A percentile compares a stretch with the other conserved stretches of the same genome.
Conservation (phyloP, 169 alveolate species). For the Babesia bovis region DNA sequence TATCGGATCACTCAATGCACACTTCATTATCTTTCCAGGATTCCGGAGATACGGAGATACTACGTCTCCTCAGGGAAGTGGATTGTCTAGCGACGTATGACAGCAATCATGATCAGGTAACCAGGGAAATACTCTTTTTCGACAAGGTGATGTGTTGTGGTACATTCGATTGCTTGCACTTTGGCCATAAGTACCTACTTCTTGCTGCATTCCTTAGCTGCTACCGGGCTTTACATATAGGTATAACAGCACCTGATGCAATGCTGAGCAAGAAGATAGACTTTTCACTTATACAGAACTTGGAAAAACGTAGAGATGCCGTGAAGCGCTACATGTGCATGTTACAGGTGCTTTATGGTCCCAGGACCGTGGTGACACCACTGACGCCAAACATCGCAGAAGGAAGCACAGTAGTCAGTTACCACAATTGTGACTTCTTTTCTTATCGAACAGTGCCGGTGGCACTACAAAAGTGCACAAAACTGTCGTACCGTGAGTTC, state of each 20-base stretch:
- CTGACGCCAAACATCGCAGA: neutral
- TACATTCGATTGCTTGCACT: slow-evolving; percentile 64
- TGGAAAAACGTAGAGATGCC: slow-evolving; percentile 26
- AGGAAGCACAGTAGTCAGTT: slow-evolving; percentile 12
- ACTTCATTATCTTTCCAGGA: neutral
- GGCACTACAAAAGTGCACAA: slow-evolving; percentile 13
- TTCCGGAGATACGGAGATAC: neutral
- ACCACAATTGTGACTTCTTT: slow-evolving; percentile 37
- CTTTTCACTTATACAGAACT: slow-evolving; percentile 18
- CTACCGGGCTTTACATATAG: slow-evolving; percentile 25
- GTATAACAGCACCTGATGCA: slow-evolving; percentile 49
- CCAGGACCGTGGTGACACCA: neutral
- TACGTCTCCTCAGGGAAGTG: neutral
- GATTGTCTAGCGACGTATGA: slow-evolving; percentile 26
- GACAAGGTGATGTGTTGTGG: slow-evolving; percentile 56
- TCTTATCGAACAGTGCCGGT: slow-evolving; percentile 1
- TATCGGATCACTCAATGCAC: neutral
- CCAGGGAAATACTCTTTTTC: slow-evolving; percentile 12
- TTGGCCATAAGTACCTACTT: slow-evolving; percentile 62
- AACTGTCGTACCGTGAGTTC: slow-evolving; percentile 9
- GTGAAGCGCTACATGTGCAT: slow-evolving; percentile 13
- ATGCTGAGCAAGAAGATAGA: slow-evolving; percentile 27
- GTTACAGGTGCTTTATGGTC: slow-evolving; percentile 6
- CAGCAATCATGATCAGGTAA: neutral
- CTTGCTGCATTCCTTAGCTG: slow-evolving; percentile 50